Evolutionary conservation across 345 rosid species (phyloP).

Genomic region (Nephelium lappaceum): DNA sequence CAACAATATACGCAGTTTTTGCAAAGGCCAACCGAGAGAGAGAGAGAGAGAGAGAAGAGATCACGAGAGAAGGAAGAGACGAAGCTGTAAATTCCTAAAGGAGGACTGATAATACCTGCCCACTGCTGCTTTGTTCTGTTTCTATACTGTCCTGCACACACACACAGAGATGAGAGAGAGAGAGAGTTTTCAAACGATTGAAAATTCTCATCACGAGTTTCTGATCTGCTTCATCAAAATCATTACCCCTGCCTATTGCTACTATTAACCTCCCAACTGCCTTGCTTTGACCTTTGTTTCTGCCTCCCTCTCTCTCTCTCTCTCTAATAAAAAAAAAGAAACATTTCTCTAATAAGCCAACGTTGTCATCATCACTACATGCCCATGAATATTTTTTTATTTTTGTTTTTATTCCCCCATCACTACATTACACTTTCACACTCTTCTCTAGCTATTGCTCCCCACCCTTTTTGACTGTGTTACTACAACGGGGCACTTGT

Average conservation of each 20-base stretch:
- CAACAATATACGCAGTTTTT: constrained; percentile 6
- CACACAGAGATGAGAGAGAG: constrained; percentile 6
- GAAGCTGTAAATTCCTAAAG: constrained; percentile 53
- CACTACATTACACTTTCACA: neutral
- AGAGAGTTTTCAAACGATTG: neutral
- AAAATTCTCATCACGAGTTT: constrained; percentile 49
- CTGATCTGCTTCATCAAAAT: constrained; percentile 40
- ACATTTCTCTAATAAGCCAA: constrained; percentile 24
- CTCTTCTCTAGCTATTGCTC: neutral
- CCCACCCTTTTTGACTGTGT: neutral
- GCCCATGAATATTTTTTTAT: constrained; percentile 16
- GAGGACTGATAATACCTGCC: constrained; percentile 41
- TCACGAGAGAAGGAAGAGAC: constrained; percentile 50
- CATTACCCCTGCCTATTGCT: constrained; percentile 35
- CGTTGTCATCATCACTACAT: constrained; percentile 48
- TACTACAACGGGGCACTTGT: neutral
- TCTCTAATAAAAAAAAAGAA: neutral
- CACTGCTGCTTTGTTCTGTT: constrained; percentile 26
- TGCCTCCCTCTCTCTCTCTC: too few species aligned
- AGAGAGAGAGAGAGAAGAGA: constrained; percentile 19
- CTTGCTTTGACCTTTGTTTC: constrained; percentile 71
- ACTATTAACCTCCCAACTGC: constrained; percentile 49
- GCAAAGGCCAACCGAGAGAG: neutral
- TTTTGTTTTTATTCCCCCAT: constrained; percentile 24
- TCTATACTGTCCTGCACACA: constrained; percentile 12